Conservation (phyloP, 305 asterid genomes). For the Vinca major region DNA sequence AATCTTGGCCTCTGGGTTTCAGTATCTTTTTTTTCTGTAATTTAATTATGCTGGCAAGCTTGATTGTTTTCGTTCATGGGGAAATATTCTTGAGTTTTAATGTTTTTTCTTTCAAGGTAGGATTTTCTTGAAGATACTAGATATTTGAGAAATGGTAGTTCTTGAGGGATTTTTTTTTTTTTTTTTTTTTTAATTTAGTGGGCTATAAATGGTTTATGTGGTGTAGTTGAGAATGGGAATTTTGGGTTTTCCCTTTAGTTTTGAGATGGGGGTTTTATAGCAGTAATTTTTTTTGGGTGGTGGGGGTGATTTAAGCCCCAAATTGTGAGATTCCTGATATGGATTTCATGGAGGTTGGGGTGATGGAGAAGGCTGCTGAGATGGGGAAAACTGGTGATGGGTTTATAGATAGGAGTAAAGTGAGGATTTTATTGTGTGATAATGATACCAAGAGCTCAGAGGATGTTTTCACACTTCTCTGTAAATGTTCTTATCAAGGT, state of each 20-base stretch:
- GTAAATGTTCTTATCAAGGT: constrained; percentile 98
- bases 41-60: not conserved
- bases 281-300: not conserved
- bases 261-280: constrained; percentile 10
- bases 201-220: not conserved
- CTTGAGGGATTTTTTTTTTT: not conserved
- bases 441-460: constrained; percentile 68
- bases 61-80: not conserved
- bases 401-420: constrained; percentile 89
- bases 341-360: constrained; percentile 18
- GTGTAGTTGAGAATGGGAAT: constrained; percentile 4
- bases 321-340: constrained; percentile 9
- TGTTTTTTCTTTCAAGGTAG: constrained; percentile 8
- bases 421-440: constrained; percentile 89
- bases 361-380: constrained; percentile 47
- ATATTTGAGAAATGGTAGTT: not conserved
- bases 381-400: constrained; percentile 63
- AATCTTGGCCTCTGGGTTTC: constrained; percentile 8
- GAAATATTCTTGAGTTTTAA: too few relatives aligned
- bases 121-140: not conserved
- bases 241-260: not conserved
- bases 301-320: constrained; percentile 16
- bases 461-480: constrained; percentile 73
- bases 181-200: not conserved
- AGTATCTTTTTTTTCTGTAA: not conserved